Conservation (phyloP, 1,139 yeast genomes). For the Taiozyma onychis region DNA sequence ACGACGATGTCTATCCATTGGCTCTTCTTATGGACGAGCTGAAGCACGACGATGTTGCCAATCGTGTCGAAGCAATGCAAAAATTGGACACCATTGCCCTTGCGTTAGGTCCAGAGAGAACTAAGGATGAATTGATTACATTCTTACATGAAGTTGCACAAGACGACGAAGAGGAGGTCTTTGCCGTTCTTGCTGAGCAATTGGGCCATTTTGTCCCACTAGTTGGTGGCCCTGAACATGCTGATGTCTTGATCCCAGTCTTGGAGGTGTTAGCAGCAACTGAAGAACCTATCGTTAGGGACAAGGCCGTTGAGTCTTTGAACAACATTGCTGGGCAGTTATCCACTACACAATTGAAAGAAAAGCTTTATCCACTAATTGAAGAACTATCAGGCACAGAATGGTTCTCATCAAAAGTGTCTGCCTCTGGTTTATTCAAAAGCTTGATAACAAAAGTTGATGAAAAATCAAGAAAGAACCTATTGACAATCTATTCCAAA, state of each 20-base stretch:
- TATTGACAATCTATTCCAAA: conserved; percentile 62
- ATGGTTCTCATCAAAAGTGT: conserved; percentile 93
- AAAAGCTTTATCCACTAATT: conserved; percentile 68
- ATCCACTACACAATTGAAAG: conserved; percentile 59
- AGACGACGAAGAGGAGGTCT: conserved; percentile 97
- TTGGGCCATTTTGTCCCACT: conserved; percentile 81
- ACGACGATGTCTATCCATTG: conserved; percentile 76
- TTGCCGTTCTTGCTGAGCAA: conserved; percentile 89
- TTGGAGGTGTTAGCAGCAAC: conserved; percentile 84
- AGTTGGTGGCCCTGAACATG: conserved; percentile 81
- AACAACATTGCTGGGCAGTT: conserved; percentile 64
- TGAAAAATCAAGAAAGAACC: conserved; percentile 45
- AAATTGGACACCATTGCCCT: conserved; percentile 90
- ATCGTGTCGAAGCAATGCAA: conserved; percentile 93
- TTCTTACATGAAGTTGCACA: conserved; percentile 89
- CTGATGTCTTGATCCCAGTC: conserved; percentile 76
- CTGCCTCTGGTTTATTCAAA: conserved; percentile 85
- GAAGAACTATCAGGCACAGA: conserved; percentile 78
- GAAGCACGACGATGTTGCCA: conserved; percentile 90
- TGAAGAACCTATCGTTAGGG: conserved; percentile 97
- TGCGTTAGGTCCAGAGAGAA: conserved; percentile 92
- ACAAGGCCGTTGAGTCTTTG: conserved; percentile 85
- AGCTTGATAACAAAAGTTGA: conserved; percentile 61
- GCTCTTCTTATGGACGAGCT: conserved; percentile 96
- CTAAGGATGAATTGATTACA: conserved; percentile 84